Percentiles rank a stretch among this genome's conserved stretches.
phyloP scores from a whole-genome alignment of 192 early-diverging fungal genomes.

The Rhizophagus prolifer region DNA sequence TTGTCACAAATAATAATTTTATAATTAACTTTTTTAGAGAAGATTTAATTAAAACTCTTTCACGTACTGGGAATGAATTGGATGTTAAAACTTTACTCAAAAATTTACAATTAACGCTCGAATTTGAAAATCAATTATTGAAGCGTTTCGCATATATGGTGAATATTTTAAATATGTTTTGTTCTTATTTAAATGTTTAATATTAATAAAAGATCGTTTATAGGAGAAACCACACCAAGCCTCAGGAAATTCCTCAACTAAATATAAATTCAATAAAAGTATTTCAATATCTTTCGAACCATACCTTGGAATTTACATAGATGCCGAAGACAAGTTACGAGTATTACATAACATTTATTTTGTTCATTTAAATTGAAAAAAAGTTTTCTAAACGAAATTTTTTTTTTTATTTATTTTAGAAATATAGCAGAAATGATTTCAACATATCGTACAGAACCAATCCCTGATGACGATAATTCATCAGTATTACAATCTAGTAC shows the following conservation, averaged over 20 bases:
- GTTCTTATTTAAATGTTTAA: neutral
- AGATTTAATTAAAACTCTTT: constrained; percentile 69
- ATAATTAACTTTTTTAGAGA: constrained; percentile 35
- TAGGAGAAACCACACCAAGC: neutral
- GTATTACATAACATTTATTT: neutral
- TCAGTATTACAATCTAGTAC: constrained; percentile 83
- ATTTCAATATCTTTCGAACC: constrained; percentile 88
- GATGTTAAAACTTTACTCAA: constrained; percentile 73
- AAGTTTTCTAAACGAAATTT: neutral
- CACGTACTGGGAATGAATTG: constrained; percentile 48
- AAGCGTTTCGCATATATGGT: constrained; percentile 66
- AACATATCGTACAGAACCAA: constrained; percentile 46
- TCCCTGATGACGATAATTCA: constrained; percentile 55
- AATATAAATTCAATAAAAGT: constrained; percentile 64
- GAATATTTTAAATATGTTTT: neutral
- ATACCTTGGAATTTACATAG: constrained; percentile 84
- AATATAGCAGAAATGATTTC: constrained; percentile 28
- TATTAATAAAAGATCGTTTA: neutral
- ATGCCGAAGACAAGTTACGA: constrained; percentile 75
- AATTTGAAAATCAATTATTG: constrained; percentile 86
- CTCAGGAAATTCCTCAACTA: neutral
- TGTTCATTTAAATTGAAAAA: neutral
- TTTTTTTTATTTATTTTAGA: constrained; percentile 7
- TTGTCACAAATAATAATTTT: too few relatives aligned
- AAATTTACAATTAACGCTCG: constrained; percentile 79